phyloP scores from a whole-genome alignment of 768 basidiomycete genomes.

The Psilocybe sp. region DNA sequence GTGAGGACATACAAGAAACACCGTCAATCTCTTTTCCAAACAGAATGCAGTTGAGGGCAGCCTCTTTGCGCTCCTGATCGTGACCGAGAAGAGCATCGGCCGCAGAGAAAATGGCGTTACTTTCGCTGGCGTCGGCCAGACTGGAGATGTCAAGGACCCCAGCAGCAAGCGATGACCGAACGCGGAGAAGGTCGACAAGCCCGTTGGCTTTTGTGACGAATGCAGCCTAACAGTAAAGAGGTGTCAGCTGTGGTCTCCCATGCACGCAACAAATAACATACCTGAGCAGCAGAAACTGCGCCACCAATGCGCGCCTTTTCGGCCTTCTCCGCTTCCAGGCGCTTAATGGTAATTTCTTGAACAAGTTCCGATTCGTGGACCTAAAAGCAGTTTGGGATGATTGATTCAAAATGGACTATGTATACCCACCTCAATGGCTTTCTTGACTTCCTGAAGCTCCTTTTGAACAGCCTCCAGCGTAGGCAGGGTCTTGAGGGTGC shows the following conservation, averaged over 20 bases:
- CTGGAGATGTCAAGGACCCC: slow-evolving; percentile 40
- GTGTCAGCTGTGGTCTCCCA: neutral
- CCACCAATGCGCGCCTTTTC: slow-evolving; percentile 54
- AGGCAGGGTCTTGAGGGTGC: slow-evolving; percentile 68
- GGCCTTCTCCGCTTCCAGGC: slow-evolving; percentile 52
- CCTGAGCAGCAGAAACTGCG: slow-evolving; percentile 60
- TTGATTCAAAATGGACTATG: neutral
- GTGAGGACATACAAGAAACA: slow-evolving; percentile 48
- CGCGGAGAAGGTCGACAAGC: slow-evolving; percentile 56
- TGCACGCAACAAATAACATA: slow-evolving; percentile 22
- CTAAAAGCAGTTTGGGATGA: slow-evolving; percentile 32
- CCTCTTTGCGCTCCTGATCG: slow-evolving; percentile 47
- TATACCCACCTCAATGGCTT: slow-evolving; percentile 69
- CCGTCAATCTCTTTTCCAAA: slow-evolving; percentile 60
- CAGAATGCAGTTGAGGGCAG: slow-evolving; percentile 53
- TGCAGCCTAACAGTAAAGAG: slow-evolving; percentile 35
- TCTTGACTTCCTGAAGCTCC: slow-evolving; percentile 82
- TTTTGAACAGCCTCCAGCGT: slow-evolving; percentile 75
- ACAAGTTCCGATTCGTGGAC: slow-evolving; percentile 60
- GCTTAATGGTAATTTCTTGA: slow-evolving; percentile 53
- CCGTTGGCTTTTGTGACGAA: slow-evolving; percentile 42
- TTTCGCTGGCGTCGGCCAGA: slow-evolving; percentile 49
- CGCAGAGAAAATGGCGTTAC: slow-evolving; percentile 49
- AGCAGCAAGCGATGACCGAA: slow-evolving; percentile 48
- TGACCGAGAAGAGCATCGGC: slow-evolving; percentile 55